Evolutionary conservation across 2,329 filamentous ascomycete genomes (phyloP).

Genomic region (Calonectria henricotiae): DNA sequence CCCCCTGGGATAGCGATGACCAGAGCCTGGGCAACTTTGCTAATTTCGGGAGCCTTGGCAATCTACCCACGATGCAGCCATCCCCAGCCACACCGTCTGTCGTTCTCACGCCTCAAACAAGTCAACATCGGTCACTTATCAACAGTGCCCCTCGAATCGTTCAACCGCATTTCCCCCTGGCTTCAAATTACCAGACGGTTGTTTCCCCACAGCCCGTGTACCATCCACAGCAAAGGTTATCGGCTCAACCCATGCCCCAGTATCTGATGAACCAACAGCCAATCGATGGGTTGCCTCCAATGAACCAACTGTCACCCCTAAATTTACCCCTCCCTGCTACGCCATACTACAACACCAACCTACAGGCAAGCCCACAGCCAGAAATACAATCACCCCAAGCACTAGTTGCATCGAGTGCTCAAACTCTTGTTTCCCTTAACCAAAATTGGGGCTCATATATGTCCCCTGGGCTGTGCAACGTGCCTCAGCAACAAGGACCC

Average conservation of each 20-base stretch:
- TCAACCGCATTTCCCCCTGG: slow-evolving; percentile 6
- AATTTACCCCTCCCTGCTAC: background rate
- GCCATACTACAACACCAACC: background rate
- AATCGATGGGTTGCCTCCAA: background rate
- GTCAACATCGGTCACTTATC: background rate
- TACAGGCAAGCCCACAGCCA: background rate
- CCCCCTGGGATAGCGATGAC: background rate
- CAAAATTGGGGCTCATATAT: background rate
- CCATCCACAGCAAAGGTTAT: background rate
- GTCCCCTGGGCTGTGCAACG: background rate
- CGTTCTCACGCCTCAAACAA: background rate
- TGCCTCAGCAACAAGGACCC: slow-evolving; percentile 5
- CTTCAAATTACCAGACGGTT: background rate
- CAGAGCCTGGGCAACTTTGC: background rate
- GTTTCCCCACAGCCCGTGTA: slow-evolving; percentile 2
- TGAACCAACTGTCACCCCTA: slow-evolving; percentile 5
- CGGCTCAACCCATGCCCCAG: background rate
- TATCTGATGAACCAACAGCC: slow-evolving; percentile 16
- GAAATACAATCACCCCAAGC: background rate
- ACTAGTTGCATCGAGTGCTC: background rate
- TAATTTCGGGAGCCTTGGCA: background rate
- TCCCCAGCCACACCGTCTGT: background rate
- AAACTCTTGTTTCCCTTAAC: background rate
- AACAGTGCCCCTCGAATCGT: background rate
- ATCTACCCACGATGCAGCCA: background rate